A percentile compares a stretch with the other conserved stretches of the same genome.
Evolutionary conservation across 2,329 filamentous ascomycete species (phyloP).

Genomic region (Tolypocladium ophioglossoides): DNA sequence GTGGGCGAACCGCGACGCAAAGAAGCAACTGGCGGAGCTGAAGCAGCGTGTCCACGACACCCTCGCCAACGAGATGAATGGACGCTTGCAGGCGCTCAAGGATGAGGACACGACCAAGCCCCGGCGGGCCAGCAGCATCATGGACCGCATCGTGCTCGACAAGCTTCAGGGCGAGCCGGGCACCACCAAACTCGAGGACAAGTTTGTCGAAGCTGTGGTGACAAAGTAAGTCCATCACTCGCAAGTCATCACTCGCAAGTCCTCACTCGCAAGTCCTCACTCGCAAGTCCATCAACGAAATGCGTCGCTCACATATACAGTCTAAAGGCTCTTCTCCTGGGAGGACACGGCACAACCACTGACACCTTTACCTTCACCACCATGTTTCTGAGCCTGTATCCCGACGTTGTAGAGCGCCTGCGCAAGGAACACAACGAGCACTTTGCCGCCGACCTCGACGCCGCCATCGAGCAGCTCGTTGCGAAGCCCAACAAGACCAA

Average conservation of each 20-base stretch:
- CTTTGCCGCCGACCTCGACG: slow-evolving; percentile 16
- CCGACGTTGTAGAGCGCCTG: slow-evolving; percentile 8
- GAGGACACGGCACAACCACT: slow-evolving; percentile 12
- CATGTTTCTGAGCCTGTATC: slow-evolving; percentile 13
- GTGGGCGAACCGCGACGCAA: neutral
- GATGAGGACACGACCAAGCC: slow-evolving; percentile 6
- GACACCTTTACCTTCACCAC: slow-evolving; percentile 3
- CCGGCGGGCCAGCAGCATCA: slow-evolving; percentile 6
- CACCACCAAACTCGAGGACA: slow-evolving; percentile 3
- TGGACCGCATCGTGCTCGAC: slow-evolving; percentile 11
- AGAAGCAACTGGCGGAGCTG: neutral
- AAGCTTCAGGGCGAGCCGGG: slow-evolving; percentile 5
- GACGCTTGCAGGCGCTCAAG: neutral
- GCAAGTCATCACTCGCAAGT: too few relatives aligned
- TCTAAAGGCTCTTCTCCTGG: slow-evolving; percentile 13
- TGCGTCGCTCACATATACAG: neutral
- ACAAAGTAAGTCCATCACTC: too few relatives aligned
- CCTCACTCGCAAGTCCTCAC: too few relatives aligned
- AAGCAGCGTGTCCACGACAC: slow-evolving; percentile 1
- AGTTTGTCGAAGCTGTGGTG: slow-evolving; percentile 5
- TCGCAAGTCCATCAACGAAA: too few relatives aligned
- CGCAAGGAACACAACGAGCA: slow-evolving; percentile 13
- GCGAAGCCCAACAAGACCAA: slow-evolving; percentile 34
- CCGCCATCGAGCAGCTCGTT: slow-evolving; percentile 23
- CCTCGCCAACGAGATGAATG: neutral